Base-by-base conservation (phyloP, 179 eudicot species). In the Carnegiea gigantea region DNA sequence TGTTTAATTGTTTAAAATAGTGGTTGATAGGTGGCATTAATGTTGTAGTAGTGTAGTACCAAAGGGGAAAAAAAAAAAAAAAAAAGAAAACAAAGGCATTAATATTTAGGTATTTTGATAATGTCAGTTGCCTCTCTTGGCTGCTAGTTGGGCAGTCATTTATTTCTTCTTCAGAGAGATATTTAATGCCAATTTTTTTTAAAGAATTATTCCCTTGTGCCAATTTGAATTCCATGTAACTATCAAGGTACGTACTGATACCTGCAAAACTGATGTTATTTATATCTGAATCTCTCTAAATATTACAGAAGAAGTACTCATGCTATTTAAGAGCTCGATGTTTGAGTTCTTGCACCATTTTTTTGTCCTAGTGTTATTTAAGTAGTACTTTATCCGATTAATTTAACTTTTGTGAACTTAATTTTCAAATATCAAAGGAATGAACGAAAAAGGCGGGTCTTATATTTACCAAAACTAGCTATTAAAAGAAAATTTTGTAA, bases 101-200 rank as follows among this genome's bases (percentile, higher is more conserved):
- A 20, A 11, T 62, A 9, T 5, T 5, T 23, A 62, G 28, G 20
- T 62, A 62, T 62, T 28, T 21, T 62, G 13, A 23, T 62, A 62
- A 23, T 62, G 68, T 40, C 44, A 7, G 44, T 62, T 62, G 68
- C 4, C 11, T 9, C 15, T 9, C 70, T 65, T 5, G 33, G 72
- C 40, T 14, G 1, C 5, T 33, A 33, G 36, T 80, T 73, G 40
- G 82, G 59, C 13, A 54, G 59, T 59, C 78, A 80, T 80, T 60
- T 57, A 70, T 38, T 24, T 80, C 28, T 33, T 78, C 33, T 9
- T 51, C 36, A 79, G 57, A 53, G 11, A 51, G 26, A 68, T 14
- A 30, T 18, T 43, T 24, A 40, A 62, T 28, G 72, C 72, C 17
- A 67, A 28, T 67, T 62, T 26, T 51, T 3, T 13, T 51, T 13